Conservation (phyloP, 371 early-diverging fungal genomes). For the Lichtheimia ornata region DNA sequence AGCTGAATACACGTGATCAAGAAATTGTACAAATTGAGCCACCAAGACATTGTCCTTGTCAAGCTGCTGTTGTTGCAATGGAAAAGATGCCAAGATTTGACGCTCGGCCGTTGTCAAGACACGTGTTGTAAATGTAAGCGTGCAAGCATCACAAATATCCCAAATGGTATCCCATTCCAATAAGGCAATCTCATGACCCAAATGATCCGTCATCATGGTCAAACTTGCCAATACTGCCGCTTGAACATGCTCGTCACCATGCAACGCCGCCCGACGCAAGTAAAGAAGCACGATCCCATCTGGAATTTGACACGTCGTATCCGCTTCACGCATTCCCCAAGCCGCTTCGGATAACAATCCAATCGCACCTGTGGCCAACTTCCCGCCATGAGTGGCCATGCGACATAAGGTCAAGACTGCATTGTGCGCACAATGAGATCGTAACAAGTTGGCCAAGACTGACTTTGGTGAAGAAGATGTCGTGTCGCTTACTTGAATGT, state of each 20-base stretch:
- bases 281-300: constrained; percentile 42
- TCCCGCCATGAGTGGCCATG: constrained; percentile 34
- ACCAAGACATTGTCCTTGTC: constrained; percentile 6
- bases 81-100: constrained; percentile 1
- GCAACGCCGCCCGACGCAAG: constrained; percentile 29
- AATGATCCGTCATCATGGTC: constrained; percentile 12
- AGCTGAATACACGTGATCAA: constrained; percentile 28
- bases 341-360: constrained; percentile 54
- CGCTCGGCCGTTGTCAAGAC: too few species aligned
- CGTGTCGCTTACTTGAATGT: constrained; percentile 37
- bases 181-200: constrained; percentile 19
- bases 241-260: constrained; percentile 22
- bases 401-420: constrained; percentile 62
- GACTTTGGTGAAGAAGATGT: constrained; percentile 53
- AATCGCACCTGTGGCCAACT: constrained; percentile 55
- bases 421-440: constrained; percentile 68
- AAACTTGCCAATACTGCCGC: constrained; percentile 30
- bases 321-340: constrained; percentile 48
- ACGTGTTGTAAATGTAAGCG: constrained; percentile 1
- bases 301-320: constrained; percentile 26
- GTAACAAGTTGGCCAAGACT: constrained; percentile 65
- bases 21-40: constrained; percentile 27
- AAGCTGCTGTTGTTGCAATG: background rate
- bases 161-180: constrained; percentile 52
- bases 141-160: constrained; percentile 43